Percentiles rank a stretch among this genome's conserved stretches.
phyloP scores from a whole-genome alignment of 2,329 filamentous ascomycete species.

The Penicillium sp. region DNA sequence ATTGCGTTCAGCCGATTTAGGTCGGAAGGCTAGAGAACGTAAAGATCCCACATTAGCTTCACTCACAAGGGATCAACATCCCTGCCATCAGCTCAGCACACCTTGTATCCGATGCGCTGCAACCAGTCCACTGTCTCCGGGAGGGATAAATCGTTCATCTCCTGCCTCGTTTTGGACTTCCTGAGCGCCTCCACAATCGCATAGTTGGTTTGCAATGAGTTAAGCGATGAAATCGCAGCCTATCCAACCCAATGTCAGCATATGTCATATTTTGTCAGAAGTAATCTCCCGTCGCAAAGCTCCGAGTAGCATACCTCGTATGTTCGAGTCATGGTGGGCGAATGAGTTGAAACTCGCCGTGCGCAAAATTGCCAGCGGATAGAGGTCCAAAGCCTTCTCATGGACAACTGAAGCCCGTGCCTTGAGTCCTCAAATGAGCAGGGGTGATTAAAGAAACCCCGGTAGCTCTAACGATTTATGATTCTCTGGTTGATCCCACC shows the following conservation, averaged over 20 bases:
- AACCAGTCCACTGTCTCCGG: constrained; percentile 82
- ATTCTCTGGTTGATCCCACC: constrained; percentile 15
- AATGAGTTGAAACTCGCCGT: constrained; percentile 33
- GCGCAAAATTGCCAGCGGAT: constrained; percentile 19
- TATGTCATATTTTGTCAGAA: neutral
- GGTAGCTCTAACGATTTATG: constrained; percentile 14
- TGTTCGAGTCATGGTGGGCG: constrained; percentile 39
- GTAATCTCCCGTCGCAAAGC: neutral
- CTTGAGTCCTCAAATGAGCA: constrained; percentile 17
- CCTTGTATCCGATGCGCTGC: constrained; percentile 70
- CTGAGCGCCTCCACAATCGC: constrained; percentile 73
- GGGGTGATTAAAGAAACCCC: constrained; percentile 20
- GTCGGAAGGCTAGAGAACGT: constrained; percentile 55
- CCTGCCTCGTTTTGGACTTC: constrained; percentile 63
- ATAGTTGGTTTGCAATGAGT: constrained; percentile 77
- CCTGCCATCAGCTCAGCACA: constrained; percentile 46
- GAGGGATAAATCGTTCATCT: constrained; percentile 72
- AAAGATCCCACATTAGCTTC: constrained; percentile 1
- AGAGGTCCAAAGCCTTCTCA: constrained; percentile 30
- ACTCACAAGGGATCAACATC: neutral
- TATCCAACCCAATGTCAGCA: constrained; percentile 34
- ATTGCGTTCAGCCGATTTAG: constrained; percentile 63
- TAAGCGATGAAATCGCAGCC: constrained; percentile 71
- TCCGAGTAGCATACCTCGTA: constrained; percentile 36
- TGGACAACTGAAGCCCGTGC: constrained; percentile 25